Evolutionary conservation across 129 eudicot species (phyloP), one percentile per base, ranked within the genome.

Genomic region (Chrysanthemum makinoi): DNA sequence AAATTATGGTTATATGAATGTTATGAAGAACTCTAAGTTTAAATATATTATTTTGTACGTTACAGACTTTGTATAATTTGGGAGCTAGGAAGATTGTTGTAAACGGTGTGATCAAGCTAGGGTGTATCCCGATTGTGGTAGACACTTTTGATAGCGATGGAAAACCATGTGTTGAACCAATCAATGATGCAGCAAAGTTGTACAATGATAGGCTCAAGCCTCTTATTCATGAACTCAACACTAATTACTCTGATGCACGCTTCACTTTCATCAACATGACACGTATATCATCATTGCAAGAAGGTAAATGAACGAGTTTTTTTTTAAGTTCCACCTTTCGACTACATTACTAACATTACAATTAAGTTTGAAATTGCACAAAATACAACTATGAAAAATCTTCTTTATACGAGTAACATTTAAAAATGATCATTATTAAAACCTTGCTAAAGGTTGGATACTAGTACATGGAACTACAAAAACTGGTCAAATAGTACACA

Each of bases 71-170:
- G 44, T 83, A 80, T 57, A 18, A 53, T 1, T 46, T 18, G 71
- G 91, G 88, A 53, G 91, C 84, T 53, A 62, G 91, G 66, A 86
- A 81, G 46, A 67, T 86, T 12, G 91, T 65, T 12, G 39, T 83
- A 14, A 70, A 72, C 14, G 84, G 86, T 30, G 24, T 86, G 9
- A 77, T 82, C 2, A 20, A 4, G 5, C n/a, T 81, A 43, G 86
- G 88, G 17, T 87, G 89, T 72, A 52, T 54, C 14, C 93, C 93
- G 0, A 57, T 54, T 2, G 72, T 59, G 15, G 39, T 79, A 47
- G 20, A 77, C 9, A 54, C 4, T 33, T 26, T 67, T 24, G 79
- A 71, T 5, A 49, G 73, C 0, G 35, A 76, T 9, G 54, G 65
- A 0, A 26, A 17, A n/a, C 46, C 80, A 1, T 86, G 92, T 54